Percentiles rank a stretch among this genome's conserved stretches.
These are phyloP conservation scores for Polyporus tsugae DNA, from an alignment of 1,284 basidiomycete genomes.

Conservation along the genomic window DNA sequence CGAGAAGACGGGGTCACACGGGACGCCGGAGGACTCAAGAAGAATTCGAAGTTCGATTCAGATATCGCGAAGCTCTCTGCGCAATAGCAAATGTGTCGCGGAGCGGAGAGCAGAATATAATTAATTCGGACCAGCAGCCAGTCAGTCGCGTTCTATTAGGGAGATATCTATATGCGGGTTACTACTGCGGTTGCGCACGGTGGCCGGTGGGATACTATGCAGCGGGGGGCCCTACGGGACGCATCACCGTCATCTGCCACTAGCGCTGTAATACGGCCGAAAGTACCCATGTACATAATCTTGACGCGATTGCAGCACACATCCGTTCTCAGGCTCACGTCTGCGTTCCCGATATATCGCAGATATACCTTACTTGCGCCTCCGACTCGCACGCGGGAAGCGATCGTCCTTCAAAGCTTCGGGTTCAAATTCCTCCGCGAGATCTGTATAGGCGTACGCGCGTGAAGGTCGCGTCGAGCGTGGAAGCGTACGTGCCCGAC, in stretches of 20 bases:
- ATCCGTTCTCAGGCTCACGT: background rate
- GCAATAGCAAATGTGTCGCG: too few species aligned
- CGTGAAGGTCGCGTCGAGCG: background rate
- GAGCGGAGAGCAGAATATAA: too few species aligned
- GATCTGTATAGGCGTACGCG: background rate
- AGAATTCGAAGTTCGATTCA: background rate
- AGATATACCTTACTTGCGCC: background rate
- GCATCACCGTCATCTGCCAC: too few species aligned
- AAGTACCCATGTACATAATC: background rate
- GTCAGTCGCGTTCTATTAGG: too few species aligned
- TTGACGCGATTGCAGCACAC: background rate
- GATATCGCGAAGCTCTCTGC: background rate
- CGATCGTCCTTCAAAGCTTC: background rate
- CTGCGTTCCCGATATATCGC: slow-evolving; percentile 1
- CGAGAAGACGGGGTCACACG: background rate
- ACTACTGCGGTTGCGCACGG: too few species aligned
- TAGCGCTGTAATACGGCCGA: too few species aligned
- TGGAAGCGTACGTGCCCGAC: too few species aligned
- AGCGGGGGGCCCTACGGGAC: too few species aligned
- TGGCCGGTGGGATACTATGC: too few species aligned
- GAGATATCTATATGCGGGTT: too few species aligned
- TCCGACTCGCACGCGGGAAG: background rate
- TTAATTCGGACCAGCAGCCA: too few species aligned
- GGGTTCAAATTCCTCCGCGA: background rate
- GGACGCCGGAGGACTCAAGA: background rate